Conservation (phyloP, 2,329 filamentous ascomycete genomes). For the Curvularia sp. region DNA sequence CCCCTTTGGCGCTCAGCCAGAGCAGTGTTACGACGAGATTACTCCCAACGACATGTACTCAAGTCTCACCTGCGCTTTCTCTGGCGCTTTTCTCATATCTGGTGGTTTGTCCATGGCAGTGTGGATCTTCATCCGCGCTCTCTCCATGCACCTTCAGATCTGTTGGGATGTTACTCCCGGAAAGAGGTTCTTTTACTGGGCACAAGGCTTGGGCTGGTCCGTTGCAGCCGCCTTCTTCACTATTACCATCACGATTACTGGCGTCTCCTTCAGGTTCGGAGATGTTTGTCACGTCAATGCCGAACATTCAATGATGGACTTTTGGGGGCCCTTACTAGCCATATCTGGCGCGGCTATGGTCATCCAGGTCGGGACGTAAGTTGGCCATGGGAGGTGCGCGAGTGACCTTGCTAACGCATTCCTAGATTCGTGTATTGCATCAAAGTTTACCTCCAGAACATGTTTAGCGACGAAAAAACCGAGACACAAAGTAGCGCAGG, state of each 20-base stretch:
- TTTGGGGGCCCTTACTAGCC: slow-evolving; percentile 88
- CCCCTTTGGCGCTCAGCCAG: slow-evolving; percentile 77
- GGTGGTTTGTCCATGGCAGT: slow-evolving; percentile 85
- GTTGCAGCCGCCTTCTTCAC: slow-evolving; percentile 78
- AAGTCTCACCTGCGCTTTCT: slow-evolving; percentile 82
- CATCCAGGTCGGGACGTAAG: slow-evolving; percentile 83
- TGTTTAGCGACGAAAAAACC: slow-evolving; percentile 75
- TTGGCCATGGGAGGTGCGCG: slow-evolving; percentile 14
- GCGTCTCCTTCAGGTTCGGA: slow-evolving; percentile 93
- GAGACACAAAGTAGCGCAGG: slow-evolving; percentile 68
- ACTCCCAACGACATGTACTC: slow-evolving; percentile 93
- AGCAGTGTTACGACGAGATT: slow-evolving; percentile 87
- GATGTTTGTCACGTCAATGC: slow-evolving; percentile 95
- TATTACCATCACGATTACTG: slow-evolving; percentile 81
- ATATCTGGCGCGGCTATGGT: slow-evolving; percentile 79
- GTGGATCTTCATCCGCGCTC: slow-evolving; percentile 88
- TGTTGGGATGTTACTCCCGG: slow-evolving; percentile 96
- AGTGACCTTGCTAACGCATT: slow-evolving; percentile 20
- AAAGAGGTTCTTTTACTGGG: slow-evolving; percentile 84
- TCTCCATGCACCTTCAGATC: slow-evolving; percentile 95
- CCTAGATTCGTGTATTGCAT: slow-evolving; percentile 76
- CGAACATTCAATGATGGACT: slow-evolving; percentile 77
- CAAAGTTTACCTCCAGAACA: slow-evolving; percentile 87
- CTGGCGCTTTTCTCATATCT: slow-evolving; percentile 82
- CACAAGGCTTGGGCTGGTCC: slow-evolving; percentile 82